Conservation (phyloP, 805 yeast species). For the Candida awuae region DNA sequence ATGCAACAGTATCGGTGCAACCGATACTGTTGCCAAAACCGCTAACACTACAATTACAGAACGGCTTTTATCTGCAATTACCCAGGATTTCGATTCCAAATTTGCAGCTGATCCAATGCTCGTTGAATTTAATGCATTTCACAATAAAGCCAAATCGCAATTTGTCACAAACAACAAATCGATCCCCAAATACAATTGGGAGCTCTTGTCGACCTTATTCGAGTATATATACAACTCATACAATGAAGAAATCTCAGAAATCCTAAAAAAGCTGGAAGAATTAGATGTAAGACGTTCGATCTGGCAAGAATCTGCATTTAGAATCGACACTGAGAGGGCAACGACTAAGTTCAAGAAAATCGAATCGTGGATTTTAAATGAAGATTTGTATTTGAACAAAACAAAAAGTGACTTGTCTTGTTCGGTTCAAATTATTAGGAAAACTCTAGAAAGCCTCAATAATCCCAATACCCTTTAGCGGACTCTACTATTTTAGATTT, state of each 20-base stretch:
- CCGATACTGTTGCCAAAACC: not conserved
- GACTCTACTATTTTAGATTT: too few relatives aligned
- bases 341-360: conserved; percentile 11
- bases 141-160: not conserved
- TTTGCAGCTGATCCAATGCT: not conserved
- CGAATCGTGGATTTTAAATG: conserved; percentile 17
- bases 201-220: conserved; percentile 16
- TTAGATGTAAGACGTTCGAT: conserved; percentile 17
- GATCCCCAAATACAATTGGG: conserved; percentile 23
- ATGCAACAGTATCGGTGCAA: not conserved
- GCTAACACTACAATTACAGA: too few relatives aligned
- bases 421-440: conserved; percentile 18
- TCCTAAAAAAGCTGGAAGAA: conserved; percentile 17
- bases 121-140: not conserved
- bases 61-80: not conserved
- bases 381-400: conserved; percentile 13
- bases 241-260: conserved; percentile 16
- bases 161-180: conserved; percentile 1
- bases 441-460: conserved; percentile 14
- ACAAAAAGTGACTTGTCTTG: conserved; percentile 15
- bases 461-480: too few relatives aligned
- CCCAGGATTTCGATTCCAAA: not conserved
- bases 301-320: conserved; percentile 23
- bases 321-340: conserved; percentile 20
- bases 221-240: conserved; percentile 19